Conservation (phyloP, 2,329 filamentous ascomycete genomes). For the Drechslerella dactyloides region DNA sequence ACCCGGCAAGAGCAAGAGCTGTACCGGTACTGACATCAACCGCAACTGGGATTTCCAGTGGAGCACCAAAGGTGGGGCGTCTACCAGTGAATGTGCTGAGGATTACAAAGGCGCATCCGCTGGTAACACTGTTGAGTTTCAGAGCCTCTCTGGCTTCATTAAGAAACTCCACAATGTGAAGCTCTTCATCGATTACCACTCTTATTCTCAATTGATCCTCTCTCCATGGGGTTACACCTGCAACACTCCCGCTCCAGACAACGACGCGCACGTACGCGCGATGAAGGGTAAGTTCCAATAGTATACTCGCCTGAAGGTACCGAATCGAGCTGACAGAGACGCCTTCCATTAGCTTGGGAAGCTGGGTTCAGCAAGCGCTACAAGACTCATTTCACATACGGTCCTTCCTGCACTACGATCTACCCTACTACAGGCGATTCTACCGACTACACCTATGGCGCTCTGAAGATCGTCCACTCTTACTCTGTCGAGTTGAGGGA, state of each 20-base stretch:
- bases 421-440: constrained; percentile 64
- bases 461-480: constrained; percentile 59
- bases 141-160: constrained; percentile 62
- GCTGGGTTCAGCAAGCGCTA: constrained; percentile 66
- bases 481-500: constrained; percentile 64
- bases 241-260: constrained; percentile 24
- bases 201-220: constrained; percentile 65
- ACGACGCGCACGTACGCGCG: constrained; percentile 58
- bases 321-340: constrained; percentile 51
- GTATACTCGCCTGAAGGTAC: background rate
- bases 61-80: constrained; percentile 62
- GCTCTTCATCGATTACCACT: constrained; percentile 71
- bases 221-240: constrained; percentile 42
- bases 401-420: constrained; percentile 67
- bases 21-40: constrained; percentile 65
- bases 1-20: constrained; percentile 58
- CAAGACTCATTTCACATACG: constrained; percentile 59
- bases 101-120: constrained; percentile 61
- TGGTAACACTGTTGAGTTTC: constrained; percentile 64
- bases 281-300: constrained; percentile 57
- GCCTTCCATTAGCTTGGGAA: constrained; percentile 56
- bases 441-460: constrained; percentile 61
- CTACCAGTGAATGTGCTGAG: constrained; percentile 63
- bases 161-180: constrained; percentile 57
- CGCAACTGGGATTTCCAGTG: constrained; percentile 66